phyloP scores from a whole-genome alignment of 805 yeast genomes.

The Ogataea neopini region DNA sequence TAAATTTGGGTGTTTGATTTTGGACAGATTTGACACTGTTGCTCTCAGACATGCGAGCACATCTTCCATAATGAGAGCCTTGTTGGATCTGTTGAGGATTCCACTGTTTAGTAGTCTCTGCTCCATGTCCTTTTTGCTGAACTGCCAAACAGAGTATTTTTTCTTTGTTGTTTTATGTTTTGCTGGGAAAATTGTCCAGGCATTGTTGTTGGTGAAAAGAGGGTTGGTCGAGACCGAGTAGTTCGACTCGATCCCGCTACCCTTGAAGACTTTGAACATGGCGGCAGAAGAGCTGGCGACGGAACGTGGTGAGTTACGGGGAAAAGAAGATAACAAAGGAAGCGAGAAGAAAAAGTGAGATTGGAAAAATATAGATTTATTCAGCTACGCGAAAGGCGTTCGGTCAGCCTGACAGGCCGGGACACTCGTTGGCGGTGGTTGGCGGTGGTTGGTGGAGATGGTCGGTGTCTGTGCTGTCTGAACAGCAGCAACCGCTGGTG shows the following conservation, averaged over 20 bases:
- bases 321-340: background rate
- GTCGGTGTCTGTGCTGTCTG: too few species aligned
- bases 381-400: too few species aligned
- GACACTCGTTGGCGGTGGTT: too few species aligned
- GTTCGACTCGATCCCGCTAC: slow-evolving; percentile 61
- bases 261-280: slow-evolving; percentile 56
- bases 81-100: slow-evolving; percentile 48
- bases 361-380: too few species aligned
- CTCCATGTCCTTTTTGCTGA: slow-evolving; percentile 79
- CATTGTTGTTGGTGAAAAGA: slow-evolving; percentile 63
- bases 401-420: too few species aligned
- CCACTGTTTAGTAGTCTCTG: slow-evolving; percentile 51
- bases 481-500: too few species aligned
- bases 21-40: slow-evolving; percentile 73
- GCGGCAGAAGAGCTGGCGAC: background rate
- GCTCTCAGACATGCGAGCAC: slow-evolving; percentile 61
- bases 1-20: slow-evolving; percentile 86
- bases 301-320: background rate
- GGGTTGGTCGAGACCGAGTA: slow-evolving; percentile 74
- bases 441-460: too few species aligned
- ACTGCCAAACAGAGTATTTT: slow-evolving; percentile 78
- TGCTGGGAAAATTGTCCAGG: slow-evolving; percentile 89
- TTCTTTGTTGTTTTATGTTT: slow-evolving; percentile 62
- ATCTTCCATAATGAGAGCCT: slow-evolving; percentile 55
- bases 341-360: background rate